Conservation (phyloP, 257 asterid genomes). For the Solanum chaucha region DNA sequence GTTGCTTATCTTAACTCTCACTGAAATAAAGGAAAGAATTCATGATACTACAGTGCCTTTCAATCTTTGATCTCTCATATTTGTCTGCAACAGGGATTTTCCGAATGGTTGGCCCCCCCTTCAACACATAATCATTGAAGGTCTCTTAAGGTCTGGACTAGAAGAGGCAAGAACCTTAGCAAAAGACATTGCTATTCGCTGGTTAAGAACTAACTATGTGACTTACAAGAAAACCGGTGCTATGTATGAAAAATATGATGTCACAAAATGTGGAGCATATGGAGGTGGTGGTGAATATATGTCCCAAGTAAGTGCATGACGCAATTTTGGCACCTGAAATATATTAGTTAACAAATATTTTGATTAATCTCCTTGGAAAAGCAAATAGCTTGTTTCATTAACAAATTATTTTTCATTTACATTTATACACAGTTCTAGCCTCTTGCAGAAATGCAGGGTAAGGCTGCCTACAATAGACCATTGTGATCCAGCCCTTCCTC, state of each 20-base stretch:
- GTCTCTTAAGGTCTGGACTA: constrained; percentile 46
- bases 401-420: neutral
- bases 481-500: neutral
- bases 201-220: constrained; percentile 72
- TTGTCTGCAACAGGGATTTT: constrained; percentile 49
- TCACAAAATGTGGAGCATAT: constrained; percentile 53
- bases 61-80: neutral
- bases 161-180: constrained; percentile 42
- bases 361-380: neutral
- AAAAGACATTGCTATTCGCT: constrained; percentile 48
- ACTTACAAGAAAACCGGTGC: constrained; percentile 58
- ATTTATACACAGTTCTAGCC: neutral
- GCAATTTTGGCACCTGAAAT: neutral
- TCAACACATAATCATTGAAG: constrained; percentile 88
- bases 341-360: neutral
- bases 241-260: constrained; percentile 85
- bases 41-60: neutral
- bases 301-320: constrained; percentile 54
- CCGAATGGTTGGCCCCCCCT: constrained; percentile 99
- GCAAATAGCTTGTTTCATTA: neutral
- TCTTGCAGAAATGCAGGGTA: neutral
- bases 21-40: neutral
- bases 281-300: constrained; percentile 95
- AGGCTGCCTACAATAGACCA: neutral
- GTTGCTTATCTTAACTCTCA: neutral